A percentile compares a stretch with the other conserved stretches of the same genome.
These are phyloP conservation scores for Fragaria ananassa DNA, from an alignment of 306 rosid genomes.

Conservation along the genomic window DNA sequence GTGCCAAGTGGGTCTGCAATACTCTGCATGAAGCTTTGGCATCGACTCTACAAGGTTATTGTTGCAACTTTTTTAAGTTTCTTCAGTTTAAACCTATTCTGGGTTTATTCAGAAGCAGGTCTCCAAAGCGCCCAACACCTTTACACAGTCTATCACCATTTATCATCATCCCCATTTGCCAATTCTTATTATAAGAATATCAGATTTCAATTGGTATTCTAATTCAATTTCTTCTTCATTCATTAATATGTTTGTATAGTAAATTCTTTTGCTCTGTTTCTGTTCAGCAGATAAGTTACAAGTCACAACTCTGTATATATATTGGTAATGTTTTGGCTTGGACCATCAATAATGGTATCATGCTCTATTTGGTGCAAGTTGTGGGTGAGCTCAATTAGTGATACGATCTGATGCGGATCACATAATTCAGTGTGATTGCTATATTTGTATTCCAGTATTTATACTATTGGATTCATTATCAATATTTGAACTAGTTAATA, in stretches of 20 bases:
- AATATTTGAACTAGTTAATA: too few relatives aligned
- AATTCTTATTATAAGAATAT: slow-evolving; percentile 46
- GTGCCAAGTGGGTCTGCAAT: slow-evolving; percentile 76
- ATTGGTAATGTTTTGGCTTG: not conserved
- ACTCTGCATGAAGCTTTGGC: slow-evolving; percentile 96
- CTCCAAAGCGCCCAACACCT: slow-evolving; percentile 47
- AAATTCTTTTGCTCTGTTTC: not conserved
- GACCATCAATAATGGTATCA: not conserved
- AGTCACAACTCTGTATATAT: not conserved
- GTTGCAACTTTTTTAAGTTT: slow-evolving; percentile 2
- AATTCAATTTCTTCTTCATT: slow-evolving; percentile 3
- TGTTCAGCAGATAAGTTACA: not conserved
- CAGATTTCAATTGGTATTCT: slow-evolving; percentile 27
- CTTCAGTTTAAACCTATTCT: slow-evolving; percentile 24
- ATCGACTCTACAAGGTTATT: slow-evolving; percentile 40
- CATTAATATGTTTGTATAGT: slow-evolving; percentile 4
- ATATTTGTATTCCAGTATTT: too few relatives aligned
- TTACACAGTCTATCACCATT: slow-evolving; percentile 31
- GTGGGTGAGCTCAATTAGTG: not conserved
- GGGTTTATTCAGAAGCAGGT: slow-evolving; percentile 43
- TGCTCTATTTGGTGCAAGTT: not conserved
- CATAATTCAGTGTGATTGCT: not conserved
- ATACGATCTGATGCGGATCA: not conserved
- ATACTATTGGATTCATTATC: not conserved
- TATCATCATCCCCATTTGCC: slow-evolving; percentile 34